Conservation (phyloP, 805 yeast genomes). For the Yamadazyma insecticola region DNA sequence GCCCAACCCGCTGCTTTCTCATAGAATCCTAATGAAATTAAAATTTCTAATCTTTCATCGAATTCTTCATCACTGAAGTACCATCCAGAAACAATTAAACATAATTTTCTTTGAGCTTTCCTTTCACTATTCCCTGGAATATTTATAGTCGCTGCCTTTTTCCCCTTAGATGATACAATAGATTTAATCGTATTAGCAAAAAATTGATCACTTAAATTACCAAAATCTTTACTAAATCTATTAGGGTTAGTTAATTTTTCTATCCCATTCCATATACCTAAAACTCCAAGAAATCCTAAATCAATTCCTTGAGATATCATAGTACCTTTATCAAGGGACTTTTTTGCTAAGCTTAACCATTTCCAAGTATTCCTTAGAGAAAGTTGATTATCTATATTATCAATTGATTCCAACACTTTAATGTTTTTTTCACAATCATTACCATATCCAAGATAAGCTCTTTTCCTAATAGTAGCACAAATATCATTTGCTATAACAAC, state of each 20-base stretch:
- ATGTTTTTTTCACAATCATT: slow-evolving; percentile 62
- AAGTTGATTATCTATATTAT: slow-evolving; percentile 47
- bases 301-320: slow-evolving; percentile 71
- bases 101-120: slow-evolving; percentile 67
- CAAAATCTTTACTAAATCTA: slow-evolving; percentile 31
- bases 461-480: slow-evolving; percentile 60
- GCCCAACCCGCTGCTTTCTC: slow-evolving; percentile 99
- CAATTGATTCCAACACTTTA: slow-evolving; percentile 49
- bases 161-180: slow-evolving; percentile 47
- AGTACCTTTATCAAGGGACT: slow-evolving; percentile 57
- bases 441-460: slow-evolving; percentile 74
- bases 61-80: slow-evolving; percentile 72
- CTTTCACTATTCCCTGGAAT: slow-evolving; percentile 44
- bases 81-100: slow-evolving; percentile 88
- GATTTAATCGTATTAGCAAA: slow-evolving; percentile 48
- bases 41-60: slow-evolving; percentile 57
- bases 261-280: slow-evolving; percentile 84
- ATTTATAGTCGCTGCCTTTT: slow-evolving; percentile 42
- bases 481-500: slow-evolving; percentile 67
- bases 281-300: slow-evolving; percentile 81
- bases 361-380: slow-evolving; percentile 77
- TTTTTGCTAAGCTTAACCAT: slow-evolving; percentile 76
- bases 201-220: slow-evolving; percentile 31
- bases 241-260: slow-evolving; percentile 44
- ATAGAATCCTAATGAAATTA: slow-evolving; percentile 55